Evolutionary conservation across 2,329 filamentous ascomycete genomes (phyloP), one percentile per base, ranked within the genome.

Genomic region (Diaporthe aspalathi): DNA sequence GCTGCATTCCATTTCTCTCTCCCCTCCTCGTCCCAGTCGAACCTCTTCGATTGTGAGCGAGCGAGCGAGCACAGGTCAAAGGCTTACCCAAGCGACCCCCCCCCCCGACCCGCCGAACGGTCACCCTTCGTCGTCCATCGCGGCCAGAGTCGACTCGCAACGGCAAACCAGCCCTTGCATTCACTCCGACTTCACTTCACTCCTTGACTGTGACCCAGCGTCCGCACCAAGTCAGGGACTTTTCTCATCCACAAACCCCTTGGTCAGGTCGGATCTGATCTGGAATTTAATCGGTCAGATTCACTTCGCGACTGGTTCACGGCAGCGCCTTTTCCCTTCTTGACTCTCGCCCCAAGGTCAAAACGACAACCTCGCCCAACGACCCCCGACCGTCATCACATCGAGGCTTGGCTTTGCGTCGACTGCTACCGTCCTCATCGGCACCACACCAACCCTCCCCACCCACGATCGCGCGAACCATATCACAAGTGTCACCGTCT

Each of bases 381-480:
- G 29, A 32, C 43, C 35, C 67, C 56, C 57, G 24, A 54, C 29
- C 56, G 9, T 35, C 32, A 66, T 17, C 57, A 54, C 27, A 45
- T 65, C 57, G 47, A 50, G 68, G 53, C 43, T 57, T 57, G 66
- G 32, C 54, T 57, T 60, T 56, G n/a, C n/a, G 50, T 54, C 68
- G 24, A 35, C 40, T 38, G 40, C 14, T 38, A 43, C 32, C 8
- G 11, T 52, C 50, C 27, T 56, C 69, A 52, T 60, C 62, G 35
- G n/a, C 69, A 29, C 27, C 47, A n/a, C 8, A 29, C 22, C 54
- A 43, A 17, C 60, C 60, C 17, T 45, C 56, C 68, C 35, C 6
- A 38, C 43, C 29, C 50, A 56, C 71, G 54, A 70, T 67, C 53
- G 27, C 45, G 67, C 75, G 73, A 72, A 72, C 60, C 47, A 60